Conservation (phyloP, 305 asterid species). For the Solanum hybrid region DNA sequence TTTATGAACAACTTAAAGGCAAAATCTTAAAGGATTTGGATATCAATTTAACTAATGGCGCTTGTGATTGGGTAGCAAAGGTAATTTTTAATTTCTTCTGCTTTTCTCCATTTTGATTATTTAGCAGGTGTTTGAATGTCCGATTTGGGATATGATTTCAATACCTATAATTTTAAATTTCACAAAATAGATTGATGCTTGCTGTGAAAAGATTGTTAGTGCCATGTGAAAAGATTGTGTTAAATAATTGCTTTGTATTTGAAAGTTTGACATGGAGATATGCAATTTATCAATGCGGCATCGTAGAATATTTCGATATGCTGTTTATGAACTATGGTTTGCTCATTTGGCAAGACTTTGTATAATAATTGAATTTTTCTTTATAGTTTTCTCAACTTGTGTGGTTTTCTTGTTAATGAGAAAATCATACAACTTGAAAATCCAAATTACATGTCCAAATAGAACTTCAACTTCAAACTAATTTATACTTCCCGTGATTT, state of each 20-base stretch:
- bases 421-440: neutral
- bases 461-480: neutral
- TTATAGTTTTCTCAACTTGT: neutral
- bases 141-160: neutral
- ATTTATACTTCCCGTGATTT: slow-evolving; percentile 13
- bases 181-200: neutral
- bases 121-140: neutral
- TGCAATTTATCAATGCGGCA: neutral
- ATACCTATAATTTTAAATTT: neutral
- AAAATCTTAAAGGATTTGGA: neutral
- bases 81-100: neutral
- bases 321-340: neutral
- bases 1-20: neutral
- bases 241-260: neutral
- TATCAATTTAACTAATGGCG: neutral
- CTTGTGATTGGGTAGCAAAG: neutral
- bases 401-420: neutral
- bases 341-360: neutral
- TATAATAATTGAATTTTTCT: neutral
- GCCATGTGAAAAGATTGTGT: neutral
- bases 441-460: neutral
- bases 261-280: neutral
- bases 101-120: neutral
- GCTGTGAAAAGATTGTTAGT: neutral
- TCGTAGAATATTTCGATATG: neutral